Base-by-base conservation (phyloP, 768 basidiomycete genomes). In the Leccinum incarnatum region DNA sequence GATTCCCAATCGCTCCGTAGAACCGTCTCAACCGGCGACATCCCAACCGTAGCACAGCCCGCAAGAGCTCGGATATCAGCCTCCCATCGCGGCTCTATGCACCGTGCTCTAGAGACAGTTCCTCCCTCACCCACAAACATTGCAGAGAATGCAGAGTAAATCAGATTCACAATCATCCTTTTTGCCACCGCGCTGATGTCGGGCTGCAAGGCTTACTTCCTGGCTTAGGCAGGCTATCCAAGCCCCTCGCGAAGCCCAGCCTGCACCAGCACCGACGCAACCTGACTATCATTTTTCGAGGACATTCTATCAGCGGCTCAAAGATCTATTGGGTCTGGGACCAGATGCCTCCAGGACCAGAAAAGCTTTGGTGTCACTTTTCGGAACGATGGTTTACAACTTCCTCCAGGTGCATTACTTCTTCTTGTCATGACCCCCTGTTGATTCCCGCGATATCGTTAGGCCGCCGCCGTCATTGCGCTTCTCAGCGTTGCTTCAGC, bases 391-490 rank as follows among this genome's bases (percentile, higher is more conserved):
- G 9, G 56, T 65, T 3, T 85, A 84, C 64, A 81, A 81, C 52
- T 66, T 80, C 37, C 60, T 74, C 12, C 88, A 89, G 77, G 88
- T 84, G 50, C 37, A 77, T 70, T 12, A 17, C 60, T 19, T 57
- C 42, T 3, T 48, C 27, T 2, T 51, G 19, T 6, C 21, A 50
- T 42, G 48, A 8, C 6, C 32, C 21, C 32, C 52, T 59, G 47
- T 34, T 62, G 59, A 62, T 46, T 25, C 30, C 21, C 34, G 25
- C 17, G 19, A n/a, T 47, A 54, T 58, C 42, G 36, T 40, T 59
- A 89, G 88, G 77, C 83, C 36, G 69, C 79, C 15, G 67, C 77
- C 37, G 81, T 87, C 46, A 76, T 82, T 36, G 74, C 79, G 0
- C 62, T 90, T 34, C 72, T 87, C 10, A 77, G 74, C 8, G 70